Conservation (phyloP, 306 rosid species). For the Cicer arietinum region DNA sequence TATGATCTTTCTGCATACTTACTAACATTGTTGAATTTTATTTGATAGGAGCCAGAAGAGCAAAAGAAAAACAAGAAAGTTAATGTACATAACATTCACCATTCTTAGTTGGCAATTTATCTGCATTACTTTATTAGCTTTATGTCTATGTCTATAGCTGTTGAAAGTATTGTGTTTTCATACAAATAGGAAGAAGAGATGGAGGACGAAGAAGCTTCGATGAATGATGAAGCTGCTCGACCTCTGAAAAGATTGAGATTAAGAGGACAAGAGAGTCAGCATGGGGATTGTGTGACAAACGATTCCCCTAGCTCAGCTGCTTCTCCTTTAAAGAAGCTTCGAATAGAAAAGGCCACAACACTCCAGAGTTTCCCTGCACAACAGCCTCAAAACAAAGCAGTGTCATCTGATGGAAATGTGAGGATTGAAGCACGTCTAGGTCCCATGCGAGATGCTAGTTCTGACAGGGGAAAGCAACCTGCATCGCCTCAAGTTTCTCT, state of each 20-base stretch:
- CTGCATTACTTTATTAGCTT: constrained; percentile 15
- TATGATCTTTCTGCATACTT: constrained; percentile 19
- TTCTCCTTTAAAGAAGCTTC: constrained; percentile 54
- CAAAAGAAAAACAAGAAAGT: constrained; percentile 45
- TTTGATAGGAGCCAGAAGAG: constrained; percentile 56
- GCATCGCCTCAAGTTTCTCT: constrained; percentile 43
- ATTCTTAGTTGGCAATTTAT: constrained; percentile 33
- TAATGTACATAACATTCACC: constrained; percentile 46
- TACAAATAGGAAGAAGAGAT: constrained; percentile 56
- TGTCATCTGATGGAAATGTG: constrained; percentile 42
- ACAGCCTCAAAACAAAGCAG: constrained; percentile 44
- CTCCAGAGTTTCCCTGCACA: constrained; percentile 43
- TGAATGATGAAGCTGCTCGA: constrained; percentile 51
- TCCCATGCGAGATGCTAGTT: constrained; percentile 41
- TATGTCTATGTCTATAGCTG: constrained; percentile 33
- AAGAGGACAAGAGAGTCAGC: constrained; percentile 62
- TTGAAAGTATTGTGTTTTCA: constrained; percentile 42
- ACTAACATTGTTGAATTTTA: constrained; percentile 32
- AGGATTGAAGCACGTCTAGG: constrained; percentile 48
- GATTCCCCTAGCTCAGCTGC: constrained; percentile 45
- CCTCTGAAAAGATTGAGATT: constrained; percentile 81
- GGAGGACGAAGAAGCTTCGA: constrained; percentile 57
- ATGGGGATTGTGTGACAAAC: constrained; percentile 37
- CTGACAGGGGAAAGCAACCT: constrained; percentile 77
- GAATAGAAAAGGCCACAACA: constrained; percentile 48